phyloP scores from a whole-genome alignment of 768 basidiomycete species.

The Phlebiopsis flavidoalba region DNA sequence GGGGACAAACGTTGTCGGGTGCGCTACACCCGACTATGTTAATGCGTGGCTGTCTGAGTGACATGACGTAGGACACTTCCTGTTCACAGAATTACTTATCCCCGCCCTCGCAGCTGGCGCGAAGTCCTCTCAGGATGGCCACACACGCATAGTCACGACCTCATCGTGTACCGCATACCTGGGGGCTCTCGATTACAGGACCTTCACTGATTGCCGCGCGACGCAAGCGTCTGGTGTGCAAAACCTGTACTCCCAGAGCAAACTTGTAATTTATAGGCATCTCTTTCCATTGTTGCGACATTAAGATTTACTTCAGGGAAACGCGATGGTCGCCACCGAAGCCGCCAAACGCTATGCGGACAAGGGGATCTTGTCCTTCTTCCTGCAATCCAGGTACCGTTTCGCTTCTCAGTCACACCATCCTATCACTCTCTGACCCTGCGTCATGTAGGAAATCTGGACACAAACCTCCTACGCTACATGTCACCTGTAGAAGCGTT shows the following conservation, averaged over 20 bases:
- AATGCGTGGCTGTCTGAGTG: neutral
- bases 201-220: slow-evolving; percentile 26
- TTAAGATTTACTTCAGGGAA: slow-evolving; percentile 28
- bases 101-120: slow-evolving; percentile 38
- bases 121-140: slow-evolving; percentile 34
- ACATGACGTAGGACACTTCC: slow-evolving; percentile 48
- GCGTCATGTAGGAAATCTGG: slow-evolving; percentile 15
- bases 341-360: slow-evolving; percentile 41
- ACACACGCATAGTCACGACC: slow-evolving; percentile 42
- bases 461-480: slow-evolving; percentile 12
- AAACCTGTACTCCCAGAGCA: slow-evolving; percentile 30
- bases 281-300: neutral
- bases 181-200: slow-evolving; percentile 33
- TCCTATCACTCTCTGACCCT: neutral
- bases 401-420: neutral
- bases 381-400: slow-evolving; percentile 38
- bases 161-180: slow-evolving; percentile 37
- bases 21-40: slow-evolving; percentile 9
- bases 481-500: neutral
- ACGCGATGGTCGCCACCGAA: slow-evolving; percentile 39
- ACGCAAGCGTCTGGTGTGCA: slow-evolving; percentile 13
- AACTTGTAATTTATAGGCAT: slow-evolving; percentile 35
- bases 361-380: slow-evolving; percentile 37
- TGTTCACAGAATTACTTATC: slow-evolving; percentile 49
- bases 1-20: slow-evolving; percentile 56